Evolutionary conservation across 1,284 basidiomycete species (phyloP).

Genomic region (Cryptococcus jaspeensis): DNA sequence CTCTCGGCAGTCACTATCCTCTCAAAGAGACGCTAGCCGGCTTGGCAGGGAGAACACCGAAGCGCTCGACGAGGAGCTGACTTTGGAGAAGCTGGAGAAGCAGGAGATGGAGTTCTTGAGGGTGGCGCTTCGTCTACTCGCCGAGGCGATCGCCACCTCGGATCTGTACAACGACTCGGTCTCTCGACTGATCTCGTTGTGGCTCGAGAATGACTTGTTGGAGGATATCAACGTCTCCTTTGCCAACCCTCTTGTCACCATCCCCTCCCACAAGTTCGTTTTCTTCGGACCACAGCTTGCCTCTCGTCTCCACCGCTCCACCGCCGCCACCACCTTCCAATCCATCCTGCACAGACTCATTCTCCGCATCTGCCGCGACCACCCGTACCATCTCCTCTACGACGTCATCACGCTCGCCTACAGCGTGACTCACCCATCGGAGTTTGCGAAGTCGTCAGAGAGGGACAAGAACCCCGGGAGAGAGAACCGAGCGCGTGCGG

Average conservation of each 20-base stretch:
- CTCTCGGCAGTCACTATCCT: background rate
- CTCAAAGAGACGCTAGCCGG: background rate
- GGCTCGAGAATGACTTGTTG: conserved; percentile 67
- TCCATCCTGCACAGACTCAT: conserved; percentile 65
- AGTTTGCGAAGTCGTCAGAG: no score
- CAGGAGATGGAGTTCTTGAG: conserved; percentile 66
- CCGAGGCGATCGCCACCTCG: conserved; percentile 65
- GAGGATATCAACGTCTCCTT: conserved; percentile 58
- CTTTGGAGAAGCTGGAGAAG: conserved; percentile 62
- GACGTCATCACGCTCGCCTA: conserved; percentile 70
- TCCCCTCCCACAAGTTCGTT: conserved; percentile 88
- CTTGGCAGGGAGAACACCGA: background rate
- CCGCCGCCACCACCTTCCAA: conserved; percentile 58
- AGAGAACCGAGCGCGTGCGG: conserved; percentile 62
- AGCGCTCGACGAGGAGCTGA: conserved; percentile 17
- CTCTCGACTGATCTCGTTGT: conserved; percentile 82
- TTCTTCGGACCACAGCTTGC: conserved; percentile 89
- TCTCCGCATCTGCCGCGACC: conserved; percentile 75
- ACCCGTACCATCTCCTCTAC: conserved; percentile 92
- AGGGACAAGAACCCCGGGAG: no score
- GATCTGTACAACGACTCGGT: conserved; percentile 74
- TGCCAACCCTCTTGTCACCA: conserved; percentile 41
- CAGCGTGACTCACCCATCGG: conserved; percentile 7
- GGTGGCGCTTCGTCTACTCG: conserved; percentile 79
- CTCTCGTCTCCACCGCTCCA: conserved; percentile 68